Base-by-base conservation (phyloP, 306 rosid genomes). In the Echinosophora koreensis region DNA sequence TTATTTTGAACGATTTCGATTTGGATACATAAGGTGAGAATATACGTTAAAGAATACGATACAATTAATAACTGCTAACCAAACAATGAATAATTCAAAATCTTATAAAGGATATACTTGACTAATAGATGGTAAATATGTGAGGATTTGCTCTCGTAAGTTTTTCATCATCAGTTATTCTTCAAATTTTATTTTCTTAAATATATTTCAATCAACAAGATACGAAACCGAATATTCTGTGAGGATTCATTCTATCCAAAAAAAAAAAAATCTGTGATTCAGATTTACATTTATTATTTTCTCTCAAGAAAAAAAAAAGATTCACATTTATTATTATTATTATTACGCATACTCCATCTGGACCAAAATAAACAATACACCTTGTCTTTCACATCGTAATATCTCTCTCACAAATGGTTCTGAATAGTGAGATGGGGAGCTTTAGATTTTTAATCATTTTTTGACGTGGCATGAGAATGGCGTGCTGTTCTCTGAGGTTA, bases 401-500 rank as follows among this genome's bases (percentile, higher is more conserved):
- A 11, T 30, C 32, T 3, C 44, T 28, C 60, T 10, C 30, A 46
- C 37, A 9, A 66, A 47, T 18, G 51, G 8, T 6, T 61, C 35
- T 60, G 50, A 44, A 44, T 44, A 44, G 14, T 11, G 8, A 28
- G 44, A 56, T 15, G 80, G 47, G 70, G 49, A 9, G 38, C 8
- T 22, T 8, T 5, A 34, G 49, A 57, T 34, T 44, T 28, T 28
- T 28, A 2, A 65, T 80, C 56, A 22, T 22, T 8, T 44, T 8
- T 56, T 55, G 22, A 77, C 60, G 57, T 66, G 74, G 38, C 59
- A 30, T 12, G 28, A 35, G 12, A 34, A 81, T 17, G 66, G 22
- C 62, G 35, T 46, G 44, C 1, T 6, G 11, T 15, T 32, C 8
- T 17, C 55, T 11, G 67, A 41, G 4, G 42, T 75, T 81, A 47